Base-by-base conservation (phyloP, 2,329 filamentous ascomycete genomes). In the Penicillium glabrum region DNA sequence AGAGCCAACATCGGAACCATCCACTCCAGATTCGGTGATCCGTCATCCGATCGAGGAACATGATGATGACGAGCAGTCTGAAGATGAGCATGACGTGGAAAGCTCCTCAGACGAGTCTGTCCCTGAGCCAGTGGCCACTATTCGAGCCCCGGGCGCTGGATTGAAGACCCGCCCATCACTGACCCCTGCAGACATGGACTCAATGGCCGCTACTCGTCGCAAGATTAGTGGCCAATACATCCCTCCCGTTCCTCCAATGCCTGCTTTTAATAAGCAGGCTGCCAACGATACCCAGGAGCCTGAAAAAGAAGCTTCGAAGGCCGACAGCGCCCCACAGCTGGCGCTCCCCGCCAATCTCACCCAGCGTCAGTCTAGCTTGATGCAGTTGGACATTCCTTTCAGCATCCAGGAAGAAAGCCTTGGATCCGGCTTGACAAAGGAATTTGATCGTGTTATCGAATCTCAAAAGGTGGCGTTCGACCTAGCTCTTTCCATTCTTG, bases 381-480 rank as follows among this genome's bases (percentile, higher is more conserved):
- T 92, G 74, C 89, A 91, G 67, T 84, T 91, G 49, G 93, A 95
- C 68, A 83, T 97, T 61, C 91, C 91, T 8, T 79, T 96, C 63
- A 87, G 92, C 61, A 77, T 80, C 33, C 79, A 80, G 47, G 80
- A 85, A 46, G 91, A 93, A 59, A 73, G 74, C 69, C 83, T 95
- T 54, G 90, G 90, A 59, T 87, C 96, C 61, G 93, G 91, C 62
- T 84, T 98, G 46, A 91, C 96, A 68, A 86, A 90, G 68, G 95
- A 97, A 72, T 97, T 98, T 75, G 92, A 98, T 69, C 86, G 93
- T 59, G 90, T 98, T 54, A 96, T 98, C 68, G 92, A 97, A 79
- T 85, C 88, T 72, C 93, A 97, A 89, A 98, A 98, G 92, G 93
- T 97, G 83, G 80, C 81, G 78, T 85, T 83, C 73, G 69, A 77